Evolutionary conservation across 2,329 filamentous ascomycete genomes (phyloP).

Genomic region (Trichoderma cornu-damae): DNA sequence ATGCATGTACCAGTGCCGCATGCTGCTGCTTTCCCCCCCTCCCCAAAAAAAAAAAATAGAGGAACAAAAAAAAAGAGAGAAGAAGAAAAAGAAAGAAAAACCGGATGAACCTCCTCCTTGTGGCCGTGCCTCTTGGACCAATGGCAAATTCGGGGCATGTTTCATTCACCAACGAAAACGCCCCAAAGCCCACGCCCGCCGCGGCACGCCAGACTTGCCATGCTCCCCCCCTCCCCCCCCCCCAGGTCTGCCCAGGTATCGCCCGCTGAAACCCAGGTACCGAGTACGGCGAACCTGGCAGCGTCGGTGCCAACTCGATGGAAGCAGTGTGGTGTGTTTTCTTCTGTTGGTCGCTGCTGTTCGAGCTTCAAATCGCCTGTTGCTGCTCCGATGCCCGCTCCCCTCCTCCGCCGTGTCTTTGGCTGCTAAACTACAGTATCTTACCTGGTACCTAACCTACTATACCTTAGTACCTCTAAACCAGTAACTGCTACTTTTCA

Average conservation of each 20-base stretch:
- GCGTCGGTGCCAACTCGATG: background rate
- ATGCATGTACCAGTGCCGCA: no score
- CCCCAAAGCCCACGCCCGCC: background rate
- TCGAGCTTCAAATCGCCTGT: background rate
- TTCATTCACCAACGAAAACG: background rate
- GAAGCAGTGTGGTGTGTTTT: background rate
- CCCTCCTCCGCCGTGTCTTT: background rate
- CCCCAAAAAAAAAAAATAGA: no score
- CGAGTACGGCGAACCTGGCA: background rate
- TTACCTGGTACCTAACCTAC: no score
- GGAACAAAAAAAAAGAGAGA: no score
- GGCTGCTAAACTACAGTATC: background rate
- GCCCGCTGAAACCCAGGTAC: background rate
- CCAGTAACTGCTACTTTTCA: no score
- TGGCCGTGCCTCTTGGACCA: background rate
- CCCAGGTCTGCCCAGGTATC: background rate
- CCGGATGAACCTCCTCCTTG: background rate
- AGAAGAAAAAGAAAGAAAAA: no score
- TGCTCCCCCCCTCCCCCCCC: no score
- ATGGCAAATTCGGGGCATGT: background rate
- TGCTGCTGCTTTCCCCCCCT: no score
- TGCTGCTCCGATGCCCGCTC: background rate
- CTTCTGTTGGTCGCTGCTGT: background rate
- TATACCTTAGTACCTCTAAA: no score
- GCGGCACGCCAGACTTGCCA: background rate